Percentiles rank a stretch among this genome's conserved stretches.
Evolutionary conservation across 2,329 filamentous ascomycete genomes (phyloP).

Genomic region (Stromatinia cepivora): DNA sequence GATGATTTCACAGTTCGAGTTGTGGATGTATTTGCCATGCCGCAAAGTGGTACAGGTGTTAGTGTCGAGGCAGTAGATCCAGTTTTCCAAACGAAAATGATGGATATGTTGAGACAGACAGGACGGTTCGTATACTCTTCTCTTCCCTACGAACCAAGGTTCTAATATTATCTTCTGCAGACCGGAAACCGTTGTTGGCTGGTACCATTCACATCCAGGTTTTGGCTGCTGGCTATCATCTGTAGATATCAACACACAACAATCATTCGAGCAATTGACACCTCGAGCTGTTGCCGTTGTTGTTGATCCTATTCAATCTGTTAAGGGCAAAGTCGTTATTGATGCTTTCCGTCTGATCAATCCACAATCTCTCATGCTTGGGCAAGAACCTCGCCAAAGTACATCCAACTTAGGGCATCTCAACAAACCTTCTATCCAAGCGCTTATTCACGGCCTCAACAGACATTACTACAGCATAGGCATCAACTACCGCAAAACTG

Average conservation of each 20-base stretch:
- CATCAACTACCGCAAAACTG: constrained; percentile 97
- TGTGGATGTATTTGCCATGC: constrained; percentile 99
- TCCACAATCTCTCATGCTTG: constrained; percentile 95
- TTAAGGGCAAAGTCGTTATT: constrained; percentile 99
- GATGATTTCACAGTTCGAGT: constrained; percentile 98
- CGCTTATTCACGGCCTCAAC: constrained; percentile 96
- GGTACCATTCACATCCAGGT: constrained; percentile 99
- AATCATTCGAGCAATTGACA: constrained; percentile 98
- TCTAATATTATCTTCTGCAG: constrained; percentile 48
- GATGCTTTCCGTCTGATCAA: constrained; percentile 99
- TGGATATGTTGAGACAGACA: constrained; percentile 99
- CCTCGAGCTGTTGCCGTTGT: constrained; percentile 96
- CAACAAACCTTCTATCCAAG: constrained; percentile 99
- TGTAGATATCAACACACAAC: constrained; percentile 99
- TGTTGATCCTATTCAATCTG: constrained; percentile 97
- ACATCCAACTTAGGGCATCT: constrained; percentile 97
- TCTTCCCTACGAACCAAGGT: constrained; percentile 11
- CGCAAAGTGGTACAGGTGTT: constrained; percentile 95
- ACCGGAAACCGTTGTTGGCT: constrained; percentile 95
- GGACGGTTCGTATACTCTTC: constrained; percentile 64
- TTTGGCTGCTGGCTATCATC: constrained; percentile 99
- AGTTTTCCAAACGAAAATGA: constrained; percentile 99
- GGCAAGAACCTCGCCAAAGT: constrained; percentile 95
- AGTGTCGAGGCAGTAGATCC: constrained; percentile 98
- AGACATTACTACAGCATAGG: constrained; percentile 99